phyloP scores from a whole-genome alignment of 371 early-diverging fungal species.

The Syncephalastrum racemosum region DNA sequence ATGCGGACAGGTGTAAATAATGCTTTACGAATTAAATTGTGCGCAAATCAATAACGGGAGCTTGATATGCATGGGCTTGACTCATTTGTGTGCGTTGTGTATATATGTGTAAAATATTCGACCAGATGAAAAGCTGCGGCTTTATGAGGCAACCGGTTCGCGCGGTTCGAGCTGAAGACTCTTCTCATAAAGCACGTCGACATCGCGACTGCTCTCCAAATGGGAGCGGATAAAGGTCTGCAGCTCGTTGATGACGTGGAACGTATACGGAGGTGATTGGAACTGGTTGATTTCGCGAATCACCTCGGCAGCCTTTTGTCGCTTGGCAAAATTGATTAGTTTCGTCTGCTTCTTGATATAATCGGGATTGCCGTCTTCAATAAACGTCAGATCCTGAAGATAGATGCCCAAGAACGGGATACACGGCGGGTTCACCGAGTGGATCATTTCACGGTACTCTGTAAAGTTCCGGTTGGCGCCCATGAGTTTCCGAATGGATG shows the following conservation, averaged over 20 bases:
- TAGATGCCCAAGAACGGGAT: constrained; percentile 90
- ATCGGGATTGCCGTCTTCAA: constrained; percentile 91
- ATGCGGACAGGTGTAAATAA: no score
- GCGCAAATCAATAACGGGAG: no score
- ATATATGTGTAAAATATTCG: no score
- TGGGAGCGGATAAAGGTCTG: constrained; percentile 73
- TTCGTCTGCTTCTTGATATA: constrained; percentile 53
- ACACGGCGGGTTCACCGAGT: constrained; percentile 85
- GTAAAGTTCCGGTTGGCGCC: constrained; percentile 82
- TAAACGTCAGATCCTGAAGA: constrained; percentile 89
- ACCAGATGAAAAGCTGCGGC: no score
- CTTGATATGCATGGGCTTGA: no score
- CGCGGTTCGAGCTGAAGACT: constrained; percentile 69
- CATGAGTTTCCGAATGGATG: constrained; percentile 61
- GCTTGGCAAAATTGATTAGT: constrained; percentile 90
- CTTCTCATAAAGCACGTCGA: constrained; percentile 64
- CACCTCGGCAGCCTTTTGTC: constrained; percentile 80
- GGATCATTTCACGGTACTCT: constrained; percentile 84
- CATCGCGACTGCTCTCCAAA: constrained; percentile 56
- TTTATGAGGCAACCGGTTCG: constrained; percentile 3
- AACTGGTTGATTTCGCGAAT: constrained; percentile 89
- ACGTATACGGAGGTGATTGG: constrained; percentile 79
- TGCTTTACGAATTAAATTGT: no score
- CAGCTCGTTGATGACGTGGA: constrained; percentile 74
- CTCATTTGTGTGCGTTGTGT: no score